Conservation (phyloP, 257 asterid species). For the Nicotiana knightiana region DNA sequence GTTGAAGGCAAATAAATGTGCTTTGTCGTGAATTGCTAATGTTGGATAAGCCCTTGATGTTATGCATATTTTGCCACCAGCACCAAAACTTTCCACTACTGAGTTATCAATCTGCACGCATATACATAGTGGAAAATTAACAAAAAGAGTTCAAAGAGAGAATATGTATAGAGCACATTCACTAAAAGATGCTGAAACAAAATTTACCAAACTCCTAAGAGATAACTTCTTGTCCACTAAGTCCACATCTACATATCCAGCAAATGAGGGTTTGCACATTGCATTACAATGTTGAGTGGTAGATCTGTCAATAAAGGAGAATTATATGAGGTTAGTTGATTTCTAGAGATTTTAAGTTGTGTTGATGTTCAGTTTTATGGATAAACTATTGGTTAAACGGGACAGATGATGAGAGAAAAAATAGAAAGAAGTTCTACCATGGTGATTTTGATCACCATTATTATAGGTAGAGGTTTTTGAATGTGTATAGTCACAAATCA, state of each 20-base stretch:
- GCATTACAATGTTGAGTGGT: neutral
- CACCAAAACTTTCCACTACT: constrained; percentile 55
- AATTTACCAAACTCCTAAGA: neutral
- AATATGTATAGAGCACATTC: neutral
- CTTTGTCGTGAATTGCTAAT: constrained; percentile 25
- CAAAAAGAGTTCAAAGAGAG: neutral
- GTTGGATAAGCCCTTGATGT: constrained; percentile 47
- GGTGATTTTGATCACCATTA: too few species aligned
- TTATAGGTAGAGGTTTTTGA: too few species aligned
- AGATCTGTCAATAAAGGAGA: neutral
- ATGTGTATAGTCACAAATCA: too few species aligned
- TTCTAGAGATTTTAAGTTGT: neutral
- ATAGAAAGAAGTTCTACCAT: too few species aligned
- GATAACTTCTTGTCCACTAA: neutral
- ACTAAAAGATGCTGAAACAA: neutral
- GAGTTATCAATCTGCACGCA: constrained; percentile 44
- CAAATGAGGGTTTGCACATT: neutral
- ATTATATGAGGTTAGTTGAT: neutral
- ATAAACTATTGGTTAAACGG: too few species aligned
- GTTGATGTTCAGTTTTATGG: neutral
- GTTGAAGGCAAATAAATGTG: constrained; percentile 43
- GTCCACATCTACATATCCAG: neutral
- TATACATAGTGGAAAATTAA: neutral
- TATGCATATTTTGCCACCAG: constrained; percentile 41
- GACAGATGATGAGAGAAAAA: too few species aligned